Evolutionary conservation across 441 rosid genomes (phyloP).

Genomic region (Euphorbia celastroides): DNA sequence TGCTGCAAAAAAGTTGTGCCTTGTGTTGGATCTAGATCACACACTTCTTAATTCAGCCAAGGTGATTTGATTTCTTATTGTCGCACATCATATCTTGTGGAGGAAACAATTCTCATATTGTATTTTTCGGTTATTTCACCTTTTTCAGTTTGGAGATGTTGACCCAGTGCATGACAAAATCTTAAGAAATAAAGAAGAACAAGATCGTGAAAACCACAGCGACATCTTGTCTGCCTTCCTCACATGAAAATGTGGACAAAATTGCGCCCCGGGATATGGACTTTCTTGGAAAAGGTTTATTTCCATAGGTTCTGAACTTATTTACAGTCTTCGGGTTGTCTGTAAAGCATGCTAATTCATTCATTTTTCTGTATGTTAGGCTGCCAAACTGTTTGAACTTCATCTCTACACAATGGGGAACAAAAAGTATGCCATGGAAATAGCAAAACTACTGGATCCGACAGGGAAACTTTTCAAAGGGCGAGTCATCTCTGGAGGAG

Average conservation of each 20-base stretch:
- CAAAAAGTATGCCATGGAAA: conserved; percentile 96
- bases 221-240: conserved; percentile 86
- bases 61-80: conserved; percentile 40
- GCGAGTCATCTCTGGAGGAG: conserved; percentile 94
- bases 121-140: conserved; percentile 2
- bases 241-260: conserved; percentile 99
- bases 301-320: conserved; percentile 6
- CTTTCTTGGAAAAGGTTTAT: conserved; percentile 80
- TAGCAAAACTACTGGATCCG: conserved; percentile 98
- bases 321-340: conserved; percentile 5
- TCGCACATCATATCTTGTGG: neutral
- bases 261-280: conserved; percentile 98
- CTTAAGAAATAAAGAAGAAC: conserved; percentile 92
- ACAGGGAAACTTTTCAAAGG: conserved; percentile 81
- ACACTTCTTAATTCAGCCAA: conserved; percentile 99
- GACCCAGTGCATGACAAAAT: conserved; percentile 82
- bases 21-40: conserved; percentile 96
- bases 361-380: conserved; percentile 44
- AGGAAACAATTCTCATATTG: conserved; percentile 6
- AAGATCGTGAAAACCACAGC: conserved; percentile 78
- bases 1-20: conserved; percentile 79
- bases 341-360: conserved; percentile 15
- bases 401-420: conserved; percentile 99
- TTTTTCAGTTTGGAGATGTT: conserved; percentile 75
- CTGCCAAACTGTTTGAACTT: conserved; percentile 78